These are phyloP conservation scores for Hymenoscyphus fructigenus DNA, from an alignment of 2,329 filamentous ascomycete genomes.

Conservation along the genomic window DNA sequence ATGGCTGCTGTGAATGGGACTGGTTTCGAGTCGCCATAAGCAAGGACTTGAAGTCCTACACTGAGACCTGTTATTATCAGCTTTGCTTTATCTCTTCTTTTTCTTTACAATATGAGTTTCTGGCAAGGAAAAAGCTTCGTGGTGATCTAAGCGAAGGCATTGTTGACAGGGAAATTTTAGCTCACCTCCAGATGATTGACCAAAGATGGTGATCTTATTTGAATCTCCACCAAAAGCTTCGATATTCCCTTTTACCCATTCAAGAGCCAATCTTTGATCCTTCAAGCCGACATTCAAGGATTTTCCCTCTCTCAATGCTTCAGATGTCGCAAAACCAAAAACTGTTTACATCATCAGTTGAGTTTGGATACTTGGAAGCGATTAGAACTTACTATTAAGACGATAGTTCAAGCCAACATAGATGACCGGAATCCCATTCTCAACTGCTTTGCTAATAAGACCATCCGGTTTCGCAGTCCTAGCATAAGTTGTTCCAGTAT, in stretches of 20 bases:
- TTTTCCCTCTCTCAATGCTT: constrained; percentile 40
- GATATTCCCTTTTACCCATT: constrained; percentile 60
- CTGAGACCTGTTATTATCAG: constrained; percentile 38
- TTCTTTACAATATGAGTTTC: background rate
- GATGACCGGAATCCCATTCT: constrained; percentile 50
- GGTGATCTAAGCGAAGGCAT: too few species aligned
- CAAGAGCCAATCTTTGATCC: constrained; percentile 57
- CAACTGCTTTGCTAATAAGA: constrained; percentile 46
- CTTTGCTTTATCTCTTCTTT: background rate
- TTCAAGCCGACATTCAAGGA: constrained; percentile 39
- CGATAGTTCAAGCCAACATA: constrained; percentile 59
- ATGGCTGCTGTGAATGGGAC: constrained; percentile 48
- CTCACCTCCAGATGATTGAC: constrained; percentile 54
- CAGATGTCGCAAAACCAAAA: constrained; percentile 66
- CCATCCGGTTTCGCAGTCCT: constrained; percentile 41
- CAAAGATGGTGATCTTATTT: constrained; percentile 57
- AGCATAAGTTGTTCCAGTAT: constrained; percentile 19
- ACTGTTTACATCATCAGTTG: constrained; percentile 42
- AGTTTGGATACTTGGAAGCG: too few species aligned
- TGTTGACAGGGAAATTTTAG: constrained; percentile 18
- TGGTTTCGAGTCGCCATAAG: constrained; percentile 45
- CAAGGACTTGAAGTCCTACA: constrained; percentile 49
- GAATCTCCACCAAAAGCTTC: constrained; percentile 57
- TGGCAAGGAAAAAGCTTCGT: too few species aligned
- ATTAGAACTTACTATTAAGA: constrained; percentile 23